These are phyloP conservation scores for Fusarium siculi DNA, from an alignment of 2,329 filamentous ascomycete genomes.

Conservation along the genomic window DNA sequence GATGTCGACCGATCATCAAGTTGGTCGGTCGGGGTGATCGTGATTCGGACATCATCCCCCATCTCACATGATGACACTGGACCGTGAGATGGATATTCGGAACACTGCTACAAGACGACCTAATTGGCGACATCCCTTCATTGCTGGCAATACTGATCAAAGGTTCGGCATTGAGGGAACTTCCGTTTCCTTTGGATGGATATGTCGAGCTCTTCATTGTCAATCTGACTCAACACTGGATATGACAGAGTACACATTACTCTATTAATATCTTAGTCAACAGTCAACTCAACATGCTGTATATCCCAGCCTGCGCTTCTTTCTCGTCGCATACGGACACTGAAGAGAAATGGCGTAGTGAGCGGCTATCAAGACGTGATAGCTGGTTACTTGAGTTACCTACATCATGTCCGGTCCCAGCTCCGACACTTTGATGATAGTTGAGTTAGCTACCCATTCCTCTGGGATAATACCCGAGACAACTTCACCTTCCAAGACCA, in stretches of 20 bases:
- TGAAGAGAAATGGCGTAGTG: neutral
- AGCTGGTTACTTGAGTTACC: neutral
- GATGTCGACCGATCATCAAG: neutral
- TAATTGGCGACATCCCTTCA: neutral
- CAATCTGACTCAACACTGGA: neutral
- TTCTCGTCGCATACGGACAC: too few species aligned
- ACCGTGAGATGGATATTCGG: rapidly evolving
- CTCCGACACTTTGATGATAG: neutral
- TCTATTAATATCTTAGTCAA: neutral
- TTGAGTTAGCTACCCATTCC: neutral
- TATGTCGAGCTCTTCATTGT: neutral
- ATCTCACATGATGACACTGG: neutral
- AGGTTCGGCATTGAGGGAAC: neutral
- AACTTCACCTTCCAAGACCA: neutral
- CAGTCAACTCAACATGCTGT: rapidly evolving
- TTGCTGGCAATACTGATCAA: neutral
- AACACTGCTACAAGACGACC: neutral
- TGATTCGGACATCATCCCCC: neutral
- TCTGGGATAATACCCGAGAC: neutral
- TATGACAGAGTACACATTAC: neutral
- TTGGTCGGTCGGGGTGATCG: neutral
- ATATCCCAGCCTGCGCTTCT: neutral
- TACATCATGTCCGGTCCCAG: neutral
- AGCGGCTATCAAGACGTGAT: neutral
- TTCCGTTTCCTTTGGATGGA: neutral